Evolutionary conservation across 495 filamentous ascomycete genomes (phyloP).

Genomic region (Hypoxylon intermedium): DNA sequence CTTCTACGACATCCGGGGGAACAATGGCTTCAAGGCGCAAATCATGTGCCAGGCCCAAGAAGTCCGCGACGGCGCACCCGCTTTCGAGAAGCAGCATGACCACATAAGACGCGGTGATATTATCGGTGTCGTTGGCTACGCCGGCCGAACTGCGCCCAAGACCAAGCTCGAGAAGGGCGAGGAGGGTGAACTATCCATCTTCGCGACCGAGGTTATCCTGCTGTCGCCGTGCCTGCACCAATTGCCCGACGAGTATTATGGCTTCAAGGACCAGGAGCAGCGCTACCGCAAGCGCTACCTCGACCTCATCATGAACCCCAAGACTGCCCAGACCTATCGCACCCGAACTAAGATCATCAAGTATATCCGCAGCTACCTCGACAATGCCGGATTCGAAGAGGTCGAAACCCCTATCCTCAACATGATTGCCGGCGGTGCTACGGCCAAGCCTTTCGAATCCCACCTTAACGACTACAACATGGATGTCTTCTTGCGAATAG

Average conservation of each 20-base stretch:
- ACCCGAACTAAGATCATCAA: conserved; percentile 83
- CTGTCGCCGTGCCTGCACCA: conserved; percentile 92
- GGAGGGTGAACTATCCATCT: conserved; percentile 91
- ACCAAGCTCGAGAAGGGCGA: conserved; percentile 69
- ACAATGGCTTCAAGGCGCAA: conserved; percentile 79
- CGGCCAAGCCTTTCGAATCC: conserved; percentile 92
- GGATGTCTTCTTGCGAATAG: conserved; percentile 92
- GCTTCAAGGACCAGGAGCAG: conserved; percentile 93
- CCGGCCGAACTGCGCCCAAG: conserved; percentile 89
- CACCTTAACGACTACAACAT: conserved; percentile 94
- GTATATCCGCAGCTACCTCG: conserved; percentile 87
- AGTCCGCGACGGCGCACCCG: conserved; percentile 60
- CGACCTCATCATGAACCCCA: conserved; percentile 94
- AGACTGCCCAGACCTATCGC: conserved; percentile 77
- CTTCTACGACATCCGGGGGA: conserved; percentile 84
- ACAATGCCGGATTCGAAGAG: conserved; percentile 83
- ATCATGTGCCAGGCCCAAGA: conserved; percentile 88
- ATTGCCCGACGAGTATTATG: conserved; percentile 89
- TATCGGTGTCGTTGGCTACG: conserved; percentile 75
- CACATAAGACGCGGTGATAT: conserved; percentile 89
- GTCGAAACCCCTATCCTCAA: conserved; percentile 99
- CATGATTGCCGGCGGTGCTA: conserved; percentile 91
- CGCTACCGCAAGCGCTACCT: conserved; percentile 90
- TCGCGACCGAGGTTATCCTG: conserved; percentile 83
- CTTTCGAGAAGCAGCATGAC: conserved; percentile 89